These are phyloP conservation scores for Calycina herbarum DNA, from an alignment of 2,329 filamentous ascomycete species.

Conservation along the genomic window DNA sequence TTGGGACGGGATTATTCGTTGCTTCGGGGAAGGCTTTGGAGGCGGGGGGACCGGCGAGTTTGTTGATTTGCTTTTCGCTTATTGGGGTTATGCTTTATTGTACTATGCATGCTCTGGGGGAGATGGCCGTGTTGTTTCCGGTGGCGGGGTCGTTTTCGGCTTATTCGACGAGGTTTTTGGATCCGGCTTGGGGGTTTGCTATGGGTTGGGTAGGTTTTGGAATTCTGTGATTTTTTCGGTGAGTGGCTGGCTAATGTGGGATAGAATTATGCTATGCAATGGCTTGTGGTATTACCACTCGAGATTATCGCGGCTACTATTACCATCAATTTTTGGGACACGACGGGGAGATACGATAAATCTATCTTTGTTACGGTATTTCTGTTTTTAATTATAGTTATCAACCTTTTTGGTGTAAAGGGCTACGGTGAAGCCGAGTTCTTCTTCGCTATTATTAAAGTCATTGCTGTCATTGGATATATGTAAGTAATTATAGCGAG, in stretches of 20 bases:
- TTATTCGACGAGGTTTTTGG: slow-evolving; percentile 88
- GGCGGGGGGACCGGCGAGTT: slow-evolving; percentile 72
- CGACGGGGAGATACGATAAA: slow-evolving; percentile 52
- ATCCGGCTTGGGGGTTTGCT: slow-evolving; percentile 91
- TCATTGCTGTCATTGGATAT: slow-evolving; percentile 82
- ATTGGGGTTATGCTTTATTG: slow-evolving; percentile 88
- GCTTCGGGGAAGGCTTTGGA: slow-evolving; percentile 73
- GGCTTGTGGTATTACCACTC: slow-evolving; percentile 79
- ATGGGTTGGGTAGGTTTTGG: slow-evolving; percentile 69
- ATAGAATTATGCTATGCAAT: slow-evolving; percentile 77
- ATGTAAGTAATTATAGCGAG: slow-evolving; percentile 57
- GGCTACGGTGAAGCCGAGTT: slow-evolving; percentile 92
- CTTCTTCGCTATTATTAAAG: slow-evolving; percentile 81
- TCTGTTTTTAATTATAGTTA: slow-evolving; percentile 69
- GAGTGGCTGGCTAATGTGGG: background rate
- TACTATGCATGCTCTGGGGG: slow-evolving; percentile 87
- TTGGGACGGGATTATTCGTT: slow-evolving; percentile 86
- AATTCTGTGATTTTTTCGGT: background rate
- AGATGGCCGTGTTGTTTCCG: slow-evolving; percentile 87
- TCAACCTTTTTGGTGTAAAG: slow-evolving; percentile 87
- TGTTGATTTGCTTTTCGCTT: slow-evolving; percentile 75
- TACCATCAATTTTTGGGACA: slow-evolving; percentile 79
- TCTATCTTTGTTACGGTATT: slow-evolving; percentile 84
- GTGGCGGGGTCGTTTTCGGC: slow-evolving; percentile 90
- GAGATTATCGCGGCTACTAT: slow-evolving; percentile 87